Base-by-base conservation (phyloP, 2,329 filamentous ascomycete genomes). In the Monosporascus cannonballus region DNA sequence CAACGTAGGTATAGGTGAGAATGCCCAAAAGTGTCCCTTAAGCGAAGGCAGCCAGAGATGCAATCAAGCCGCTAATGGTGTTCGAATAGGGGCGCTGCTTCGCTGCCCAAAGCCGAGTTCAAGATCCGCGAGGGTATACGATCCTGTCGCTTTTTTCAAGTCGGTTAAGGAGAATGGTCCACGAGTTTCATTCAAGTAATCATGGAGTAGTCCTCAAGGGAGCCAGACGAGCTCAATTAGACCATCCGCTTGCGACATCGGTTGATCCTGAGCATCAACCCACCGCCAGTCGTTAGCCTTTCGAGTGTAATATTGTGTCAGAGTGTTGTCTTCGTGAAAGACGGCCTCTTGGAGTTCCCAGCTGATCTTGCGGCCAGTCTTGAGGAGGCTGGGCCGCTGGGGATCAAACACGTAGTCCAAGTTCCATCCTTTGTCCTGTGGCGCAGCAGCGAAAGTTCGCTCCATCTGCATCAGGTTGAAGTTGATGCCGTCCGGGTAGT, bases 201-300 rank as follows among this genome's bases (percentile, higher is more conserved):
- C 30, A 14, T 4, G 30, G 30, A 14, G 30, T 9, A 34, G 4
- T 34, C 30, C 30, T 34, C 30, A 34, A 34, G 77, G 73, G 41
- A 81, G 69, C 80, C 79, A 83, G 50, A 83, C 73, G 53, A 83
- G 68, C 68, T 83, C 80, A 45, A 83, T 71, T 34, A 83, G 63
- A 3, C 79, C 79, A 60, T 83, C 80, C 18, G 74, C 70, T 49
- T 74, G 71, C 57, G 73, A 78, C 78, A 83, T 80, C 1, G 71
- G 69, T 50, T 67, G 67, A 42, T 69, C 76, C 55, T 73, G 70
- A 39, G 62, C 59, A 55, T 76, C 70, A 11, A 73, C 74, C 79
- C 80, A 83, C 55, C 80, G 69, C 64, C 69, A 70, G 61, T 84
- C 80, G 49, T 78, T 71, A 41, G 72, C 71, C 60, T 76, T 77